phyloP scores from a whole-genome alignment of 225 moss, liverwort and hornwort genomes.

The Anthoceros angustus region DNA sequence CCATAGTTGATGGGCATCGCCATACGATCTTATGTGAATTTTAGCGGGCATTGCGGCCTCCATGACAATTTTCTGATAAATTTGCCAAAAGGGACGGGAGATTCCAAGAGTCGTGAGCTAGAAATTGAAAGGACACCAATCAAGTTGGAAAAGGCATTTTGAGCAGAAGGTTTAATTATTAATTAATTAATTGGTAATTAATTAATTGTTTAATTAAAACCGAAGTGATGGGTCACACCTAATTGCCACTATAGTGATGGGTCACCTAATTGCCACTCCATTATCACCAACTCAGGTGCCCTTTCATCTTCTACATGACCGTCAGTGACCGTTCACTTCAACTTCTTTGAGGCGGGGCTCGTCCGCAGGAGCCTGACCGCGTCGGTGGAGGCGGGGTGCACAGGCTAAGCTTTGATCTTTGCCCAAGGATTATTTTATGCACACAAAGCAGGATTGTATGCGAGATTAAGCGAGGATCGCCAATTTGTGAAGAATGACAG shows the following conservation, averaged over 20 bases:
- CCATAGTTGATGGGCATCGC: constrained; percentile 1
- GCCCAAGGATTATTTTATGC: not conserved
- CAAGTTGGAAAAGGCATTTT: not conserved
- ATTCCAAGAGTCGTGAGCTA: constrained; percentile 1
- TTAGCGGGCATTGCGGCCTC: not conserved
- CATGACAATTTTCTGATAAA: not conserved
- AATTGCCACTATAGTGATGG: too few species aligned
- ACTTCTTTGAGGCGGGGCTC: not conserved
- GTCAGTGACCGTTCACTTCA: not conserved
- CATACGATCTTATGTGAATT: not conserved
- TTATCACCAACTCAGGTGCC: too few species aligned
- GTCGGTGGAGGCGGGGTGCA: not conserved
- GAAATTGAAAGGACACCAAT: not conserved
- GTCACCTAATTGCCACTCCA: too few species aligned
- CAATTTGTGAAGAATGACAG: not conserved
- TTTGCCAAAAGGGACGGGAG: not conserved
- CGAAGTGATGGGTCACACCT: too few species aligned
- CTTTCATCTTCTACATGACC: too few species aligned
- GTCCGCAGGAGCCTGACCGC: not conserved
- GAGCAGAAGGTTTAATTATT: too few species aligned
- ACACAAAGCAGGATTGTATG: not conserved
- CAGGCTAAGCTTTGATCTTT: not conserved
- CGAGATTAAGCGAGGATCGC: not conserved
- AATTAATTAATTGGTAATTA: too few species aligned
- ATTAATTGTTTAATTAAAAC: too few species aligned